Percentiles rank a stretch among this genome's conserved stretches.
Evolutionary conservation across 2,329 filamentous ascomycete genomes (phyloP).

Genomic region (Verticillium isaacii): DNA sequence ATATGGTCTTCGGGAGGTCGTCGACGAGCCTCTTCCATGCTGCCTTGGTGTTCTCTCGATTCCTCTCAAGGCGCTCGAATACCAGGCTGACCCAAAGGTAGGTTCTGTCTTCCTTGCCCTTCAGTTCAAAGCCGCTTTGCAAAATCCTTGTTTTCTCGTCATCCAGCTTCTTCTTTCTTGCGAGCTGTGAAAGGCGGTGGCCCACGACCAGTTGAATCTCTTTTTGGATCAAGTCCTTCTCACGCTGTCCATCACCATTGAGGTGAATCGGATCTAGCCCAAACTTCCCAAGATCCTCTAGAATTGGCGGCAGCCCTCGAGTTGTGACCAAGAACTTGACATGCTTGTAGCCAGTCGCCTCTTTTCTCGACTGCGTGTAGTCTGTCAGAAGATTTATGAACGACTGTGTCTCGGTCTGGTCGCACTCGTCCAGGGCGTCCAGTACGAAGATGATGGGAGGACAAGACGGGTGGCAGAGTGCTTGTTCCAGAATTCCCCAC

Average conservation of each 20-base stretch:
- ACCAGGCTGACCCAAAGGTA: background rate
- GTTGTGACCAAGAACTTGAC: background rate
- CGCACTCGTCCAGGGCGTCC: slow-evolving; percentile 1
- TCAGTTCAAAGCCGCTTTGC: background rate
- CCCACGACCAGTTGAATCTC: background rate
- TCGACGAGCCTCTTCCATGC: background rate
- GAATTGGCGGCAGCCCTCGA: background rate
- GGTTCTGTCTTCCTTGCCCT: background rate
- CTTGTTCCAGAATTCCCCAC: background rate
- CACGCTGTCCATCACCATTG: background rate
- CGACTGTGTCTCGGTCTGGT: background rate
- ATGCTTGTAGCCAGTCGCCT: background rate
- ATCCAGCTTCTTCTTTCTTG: background rate
- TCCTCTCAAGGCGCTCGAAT: background rate
- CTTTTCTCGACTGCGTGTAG: background rate
- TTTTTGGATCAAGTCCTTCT: background rate
- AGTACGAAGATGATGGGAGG: background rate
- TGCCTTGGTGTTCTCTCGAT: background rate
- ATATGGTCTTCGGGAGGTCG: background rate
- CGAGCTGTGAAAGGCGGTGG: background rate
- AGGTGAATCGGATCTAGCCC: background rate
- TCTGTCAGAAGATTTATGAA: background rate
- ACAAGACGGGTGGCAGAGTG: background rate
- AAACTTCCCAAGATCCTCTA: background rate
- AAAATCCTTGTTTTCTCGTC: background rate